These are phyloP conservation scores for Termitomyces sp. DNA, from an alignment of 768 basidiomycete species.

Conservation along the genomic window DNA sequence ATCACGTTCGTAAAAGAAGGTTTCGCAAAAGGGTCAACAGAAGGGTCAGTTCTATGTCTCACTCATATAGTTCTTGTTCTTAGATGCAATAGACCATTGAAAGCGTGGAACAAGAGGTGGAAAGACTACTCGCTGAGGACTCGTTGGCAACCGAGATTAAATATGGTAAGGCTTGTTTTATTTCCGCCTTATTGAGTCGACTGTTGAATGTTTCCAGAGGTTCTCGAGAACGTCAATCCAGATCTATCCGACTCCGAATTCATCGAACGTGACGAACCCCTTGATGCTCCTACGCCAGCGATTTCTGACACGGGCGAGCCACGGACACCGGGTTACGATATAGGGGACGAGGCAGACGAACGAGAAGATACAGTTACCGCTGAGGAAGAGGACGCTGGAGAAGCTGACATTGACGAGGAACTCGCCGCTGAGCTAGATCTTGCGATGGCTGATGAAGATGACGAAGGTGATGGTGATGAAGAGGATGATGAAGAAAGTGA, in stretches of 20 bases:
- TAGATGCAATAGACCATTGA: slow-evolving; percentile 68
- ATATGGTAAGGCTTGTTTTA: slow-evolving; percentile 48
- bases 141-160: slow-evolving; percentile 67
- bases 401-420: slow-evolving; percentile 85
- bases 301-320: slow-evolving; percentile 62
- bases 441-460: slow-evolving; percentile 68
- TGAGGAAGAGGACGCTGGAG: slow-evolving; percentile 57
- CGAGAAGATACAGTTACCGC: slow-evolving; percentile 51
- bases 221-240: slow-evolving; percentile 87
- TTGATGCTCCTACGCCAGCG: slow-evolving; percentile 69
- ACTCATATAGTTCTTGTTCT: background rate
- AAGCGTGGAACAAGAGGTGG: slow-evolving; percentile 91
- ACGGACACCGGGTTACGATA: slow-evolving; percentile 51
- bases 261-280: slow-evolving; percentile 58
- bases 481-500: slow-evolving; percentile 61
- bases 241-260: slow-evolving; percentile 89
- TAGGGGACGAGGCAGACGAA: slow-evolving; percentile 52
- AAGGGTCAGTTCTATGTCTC: slow-evolving; percentile 43
- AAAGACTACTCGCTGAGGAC: slow-evolving; percentile 79
- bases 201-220: slow-evolving; percentile 37
- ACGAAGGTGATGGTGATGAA: slow-evolving; percentile 52
- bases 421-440: slow-evolving; percentile 83
- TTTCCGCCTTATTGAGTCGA: background rate
- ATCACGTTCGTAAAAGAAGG: slow-evolving; percentile 84
- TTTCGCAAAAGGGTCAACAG: slow-evolving; percentile 88